Evolutionary conservation across 225 moss, liverwort and hornwort genomes (phyloP).

Genomic region (Sphagnum contortum): DNA sequence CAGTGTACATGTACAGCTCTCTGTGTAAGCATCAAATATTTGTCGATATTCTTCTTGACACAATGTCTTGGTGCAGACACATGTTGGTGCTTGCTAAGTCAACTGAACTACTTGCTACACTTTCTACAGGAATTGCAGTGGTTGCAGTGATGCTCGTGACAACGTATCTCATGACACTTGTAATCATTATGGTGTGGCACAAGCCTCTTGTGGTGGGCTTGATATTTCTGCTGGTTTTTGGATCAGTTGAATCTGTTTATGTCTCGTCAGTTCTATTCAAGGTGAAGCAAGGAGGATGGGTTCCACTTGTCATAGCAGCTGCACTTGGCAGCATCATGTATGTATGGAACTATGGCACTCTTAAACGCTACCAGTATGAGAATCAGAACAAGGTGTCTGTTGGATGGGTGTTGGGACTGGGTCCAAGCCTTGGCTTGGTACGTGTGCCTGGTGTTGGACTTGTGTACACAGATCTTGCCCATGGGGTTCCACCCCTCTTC

Average conservation of each 20-base stretch:
- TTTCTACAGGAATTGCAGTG: constrained; percentile 68
- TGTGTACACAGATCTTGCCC: constrained; percentile 82
- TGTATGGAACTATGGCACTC: constrained; percentile 82
- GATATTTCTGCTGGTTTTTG: constrained; percentile 43
- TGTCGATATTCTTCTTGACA: too few species aligned
- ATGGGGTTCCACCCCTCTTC: constrained; percentile 85
- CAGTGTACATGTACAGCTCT: too few species aligned
- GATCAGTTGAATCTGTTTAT: constrained; percentile 51
- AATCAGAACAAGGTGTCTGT: constrained; percentile 85
- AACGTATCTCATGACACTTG: constrained; percentile 56
- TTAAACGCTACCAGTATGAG: constrained; percentile 82
- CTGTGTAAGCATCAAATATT: background rate
- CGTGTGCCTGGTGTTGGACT: constrained; percentile 90
- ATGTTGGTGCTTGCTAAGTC: too few species aligned
- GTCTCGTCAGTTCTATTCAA: constrained; percentile 73
- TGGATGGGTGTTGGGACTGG: constrained; percentile 81
- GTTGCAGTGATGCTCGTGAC: constrained; percentile 85
- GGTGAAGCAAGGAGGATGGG: constrained; percentile 80
- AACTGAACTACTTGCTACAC: too few species aligned
- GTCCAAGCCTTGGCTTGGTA: constrained; percentile 70
- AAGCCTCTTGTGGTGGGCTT: constrained; percentile 33
- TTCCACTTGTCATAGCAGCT: constrained; percentile 72
- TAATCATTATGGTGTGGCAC: constrained; percentile 84
- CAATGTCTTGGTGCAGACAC: too few species aligned
- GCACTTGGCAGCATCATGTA: constrained; percentile 72